A percentile compares a stretch with the other conserved stretches of the same genome.
Evolutionary conservation across 495 filamentous ascomycete species (phyloP).

Genomic region (Xylaria palmicola): DNA sequence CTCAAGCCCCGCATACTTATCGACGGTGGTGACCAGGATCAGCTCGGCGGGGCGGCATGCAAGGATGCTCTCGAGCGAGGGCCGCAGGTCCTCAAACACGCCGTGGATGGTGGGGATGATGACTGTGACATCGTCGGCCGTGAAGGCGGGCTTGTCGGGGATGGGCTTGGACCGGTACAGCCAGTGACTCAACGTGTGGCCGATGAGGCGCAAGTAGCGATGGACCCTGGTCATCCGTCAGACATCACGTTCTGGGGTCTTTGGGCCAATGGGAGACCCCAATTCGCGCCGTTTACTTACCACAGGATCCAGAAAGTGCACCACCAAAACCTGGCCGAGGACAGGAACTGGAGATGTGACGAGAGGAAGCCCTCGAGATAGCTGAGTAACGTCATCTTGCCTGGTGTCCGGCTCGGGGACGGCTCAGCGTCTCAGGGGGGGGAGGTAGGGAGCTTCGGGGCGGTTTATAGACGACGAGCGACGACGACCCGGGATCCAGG

Average conservation of each 20-base stretch:
- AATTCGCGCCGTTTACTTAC: slow-evolving; percentile 32
- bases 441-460: no score
- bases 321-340: slow-evolving; percentile 33
- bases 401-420: slow-evolving; percentile 4
- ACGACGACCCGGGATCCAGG: background rate
- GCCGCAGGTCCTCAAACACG: slow-evolving; percentile 50
- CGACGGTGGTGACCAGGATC: slow-evolving; percentile 55
- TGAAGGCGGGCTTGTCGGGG: slow-evolving; percentile 35
- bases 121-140: slow-evolving; percentile 50
- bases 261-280: slow-evolving; percentile 5
- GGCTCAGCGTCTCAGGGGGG: background rate
- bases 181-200: slow-evolving; percentile 47
- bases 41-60: slow-evolving; percentile 52
- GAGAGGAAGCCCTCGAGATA: slow-evolving; percentile 35
- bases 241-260: slow-evolving; percentile 10
- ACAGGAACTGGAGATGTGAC: slow-evolving; percentile 38
- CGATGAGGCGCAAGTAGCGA: slow-evolving; percentile 48
- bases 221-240: slow-evolving; percentile 40
- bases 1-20: slow-evolving; percentile 47
- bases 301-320: slow-evolving; percentile 44
- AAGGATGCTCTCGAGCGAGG: slow-evolving; percentile 54
- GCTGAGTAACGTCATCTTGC: slow-evolving; percentile 31
- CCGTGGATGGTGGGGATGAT: slow-evolving; percentile 57
- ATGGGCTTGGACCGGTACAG: slow-evolving; percentile 41
- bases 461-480: background rate